These are phyloP conservation scores for Jimgerdemannia flammicorona DNA, from an alignment of 192 early-diverging fungal species.

Conservation along the genomic window DNA sequence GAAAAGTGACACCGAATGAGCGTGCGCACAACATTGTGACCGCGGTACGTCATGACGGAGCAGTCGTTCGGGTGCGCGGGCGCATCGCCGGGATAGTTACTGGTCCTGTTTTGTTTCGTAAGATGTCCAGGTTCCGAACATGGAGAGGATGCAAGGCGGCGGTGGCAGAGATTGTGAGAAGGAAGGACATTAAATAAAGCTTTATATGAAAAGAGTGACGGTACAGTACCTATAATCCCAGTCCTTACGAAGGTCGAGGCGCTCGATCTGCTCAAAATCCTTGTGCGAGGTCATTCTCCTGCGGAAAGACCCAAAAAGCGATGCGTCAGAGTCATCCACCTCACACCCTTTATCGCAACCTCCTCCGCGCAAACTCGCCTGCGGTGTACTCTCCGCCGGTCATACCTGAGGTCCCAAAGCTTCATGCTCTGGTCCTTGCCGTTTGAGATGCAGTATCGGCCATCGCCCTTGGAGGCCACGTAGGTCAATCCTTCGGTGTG, in stretches of 20 bases:
- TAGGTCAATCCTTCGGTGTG: slow-evolving; percentile 73
- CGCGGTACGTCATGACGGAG: slow-evolving; percentile 57
- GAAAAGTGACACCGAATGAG: slow-evolving; percentile 72
- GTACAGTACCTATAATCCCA: slow-evolving; percentile 31
- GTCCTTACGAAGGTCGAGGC: slow-evolving; percentile 5
- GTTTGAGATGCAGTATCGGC: slow-evolving; percentile 59
- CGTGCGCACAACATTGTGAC: slow-evolving; percentile 59
- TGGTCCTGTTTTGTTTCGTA: not conserved
- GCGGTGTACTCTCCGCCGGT: not conserved
- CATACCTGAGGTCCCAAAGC: slow-evolving; percentile 54
- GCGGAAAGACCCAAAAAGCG: not conserved
- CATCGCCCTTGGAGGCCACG: slow-evolving; percentile 61
- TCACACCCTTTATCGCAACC: too few relatives aligned
- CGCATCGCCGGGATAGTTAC: slow-evolving; percentile 28
- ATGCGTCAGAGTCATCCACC: too few relatives aligned
- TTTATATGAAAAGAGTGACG: not conserved
- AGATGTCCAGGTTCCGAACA: too few relatives aligned
- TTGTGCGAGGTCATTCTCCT: not conserved
- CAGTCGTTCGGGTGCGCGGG: slow-evolving; percentile 42
- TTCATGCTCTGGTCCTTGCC: slow-evolving; percentile 72
- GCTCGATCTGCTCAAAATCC: slow-evolving; percentile 5
- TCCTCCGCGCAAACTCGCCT: too few relatives aligned
- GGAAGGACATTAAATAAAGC: slow-evolving; percentile 5
- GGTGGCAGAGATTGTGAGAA: too few relatives aligned
- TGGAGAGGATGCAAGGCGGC: too few relatives aligned